Conservation (phyloP, 805 yeast species). For the Komagataella pastoris region DNA sequence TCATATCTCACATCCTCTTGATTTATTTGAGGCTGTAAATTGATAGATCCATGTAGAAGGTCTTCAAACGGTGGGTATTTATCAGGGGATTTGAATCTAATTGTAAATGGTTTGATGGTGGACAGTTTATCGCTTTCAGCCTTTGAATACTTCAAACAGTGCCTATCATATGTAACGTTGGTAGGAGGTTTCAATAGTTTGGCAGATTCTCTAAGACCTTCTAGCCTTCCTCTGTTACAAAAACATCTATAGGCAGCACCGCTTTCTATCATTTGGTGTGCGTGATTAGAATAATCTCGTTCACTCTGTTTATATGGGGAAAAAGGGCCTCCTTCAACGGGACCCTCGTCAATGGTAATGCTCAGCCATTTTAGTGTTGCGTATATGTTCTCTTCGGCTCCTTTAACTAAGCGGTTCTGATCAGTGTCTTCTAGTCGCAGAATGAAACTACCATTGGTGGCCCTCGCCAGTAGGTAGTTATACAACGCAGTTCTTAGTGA, state of each 20-base stretch:
- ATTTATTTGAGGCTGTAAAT: slow-evolving; percentile 73
- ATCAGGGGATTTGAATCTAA: slow-evolving; percentile 71
- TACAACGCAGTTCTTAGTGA: slow-evolving; percentile 88
- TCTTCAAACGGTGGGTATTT: slow-evolving; percentile 57
- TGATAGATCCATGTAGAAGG: slow-evolving; percentile 61
- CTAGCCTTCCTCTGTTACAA: slow-evolving; percentile 72
- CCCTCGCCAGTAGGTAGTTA: slow-evolving; percentile 70
- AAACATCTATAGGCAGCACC: slow-evolving; percentile 81
- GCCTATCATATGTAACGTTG: slow-evolving; percentile 81
- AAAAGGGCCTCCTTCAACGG: slow-evolving; percentile 37
- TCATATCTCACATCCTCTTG: slow-evolving; percentile 63
- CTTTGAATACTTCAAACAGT: slow-evolving; percentile 39
- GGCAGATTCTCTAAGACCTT: slow-evolving; percentile 58
- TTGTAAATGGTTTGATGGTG: slow-evolving; percentile 23
- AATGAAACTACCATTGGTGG: slow-evolving; percentile 70
- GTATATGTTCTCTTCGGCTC: slow-evolving; percentile 75
- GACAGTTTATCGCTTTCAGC: slow-evolving; percentile 10
- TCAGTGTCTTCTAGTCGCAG: slow-evolving; percentile 91
- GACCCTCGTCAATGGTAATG: slow-evolving; percentile 72
- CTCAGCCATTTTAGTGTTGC: slow-evolving; percentile 71
- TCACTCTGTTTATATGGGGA: slow-evolving; percentile 87
- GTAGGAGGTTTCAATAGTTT: slow-evolving; percentile 73
- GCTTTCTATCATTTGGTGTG: slow-evolving; percentile 36
- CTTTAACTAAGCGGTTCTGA: slow-evolving; percentile 59
- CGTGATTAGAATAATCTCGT: slow-evolving; percentile 52